Conservation (phyloP, 2,329 filamentous ascomycete genomes). For the Fusarium mundagurra region DNA sequence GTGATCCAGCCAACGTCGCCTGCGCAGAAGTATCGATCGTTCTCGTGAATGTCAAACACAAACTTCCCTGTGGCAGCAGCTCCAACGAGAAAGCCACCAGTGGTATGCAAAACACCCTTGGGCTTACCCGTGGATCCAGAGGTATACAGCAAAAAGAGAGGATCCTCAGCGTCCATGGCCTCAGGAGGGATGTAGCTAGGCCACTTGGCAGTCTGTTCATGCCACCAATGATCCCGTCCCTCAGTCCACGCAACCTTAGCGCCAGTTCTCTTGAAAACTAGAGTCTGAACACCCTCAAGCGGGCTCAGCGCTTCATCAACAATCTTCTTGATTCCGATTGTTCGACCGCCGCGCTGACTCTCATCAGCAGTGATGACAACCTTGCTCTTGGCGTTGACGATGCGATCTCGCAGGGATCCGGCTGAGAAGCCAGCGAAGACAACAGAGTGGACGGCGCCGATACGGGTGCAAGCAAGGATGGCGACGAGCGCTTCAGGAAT, state of each 20-base stretch:
- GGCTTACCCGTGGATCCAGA: conserved; percentile 96
- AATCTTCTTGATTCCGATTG: conserved; percentile 95
- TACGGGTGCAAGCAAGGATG: conserved; percentile 79
- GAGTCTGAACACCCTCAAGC: conserved; percentile 83
- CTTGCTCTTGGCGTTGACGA: conserved; percentile 85
- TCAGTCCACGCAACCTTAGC: conserved; percentile 85
- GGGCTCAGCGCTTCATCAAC: conserved; percentile 86
- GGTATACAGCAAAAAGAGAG: conserved; percentile 93
- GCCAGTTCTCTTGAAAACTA: conserved; percentile 92
- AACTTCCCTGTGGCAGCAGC: conserved; percentile 93
- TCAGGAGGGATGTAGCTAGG: conserved; percentile 87
- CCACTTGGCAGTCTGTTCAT: conserved; percentile 94
- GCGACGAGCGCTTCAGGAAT: conserved; percentile 91
- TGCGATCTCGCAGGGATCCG: conserved; percentile 89
- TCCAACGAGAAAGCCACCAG: conserved; percentile 86
- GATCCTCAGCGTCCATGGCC: conserved; percentile 87
- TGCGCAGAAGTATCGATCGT: conserved; percentile 91
- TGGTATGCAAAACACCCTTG: conserved; percentile 96
- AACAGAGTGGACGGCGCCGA: conserved; percentile 92
- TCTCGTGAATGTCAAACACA: conserved; percentile 92
- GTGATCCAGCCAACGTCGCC: conserved; percentile 98
- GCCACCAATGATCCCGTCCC: conserved; percentile 92
- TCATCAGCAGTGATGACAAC: conserved; percentile 94
- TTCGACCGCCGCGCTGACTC: conserved; percentile 91
- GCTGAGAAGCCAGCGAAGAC: conserved; percentile 96